Evolutionary conservation across 164 flowering plant genomes (phyloP), one percentile per base, ranked within the genome.

Genomic region (Nymphaea thermarum): DNA sequence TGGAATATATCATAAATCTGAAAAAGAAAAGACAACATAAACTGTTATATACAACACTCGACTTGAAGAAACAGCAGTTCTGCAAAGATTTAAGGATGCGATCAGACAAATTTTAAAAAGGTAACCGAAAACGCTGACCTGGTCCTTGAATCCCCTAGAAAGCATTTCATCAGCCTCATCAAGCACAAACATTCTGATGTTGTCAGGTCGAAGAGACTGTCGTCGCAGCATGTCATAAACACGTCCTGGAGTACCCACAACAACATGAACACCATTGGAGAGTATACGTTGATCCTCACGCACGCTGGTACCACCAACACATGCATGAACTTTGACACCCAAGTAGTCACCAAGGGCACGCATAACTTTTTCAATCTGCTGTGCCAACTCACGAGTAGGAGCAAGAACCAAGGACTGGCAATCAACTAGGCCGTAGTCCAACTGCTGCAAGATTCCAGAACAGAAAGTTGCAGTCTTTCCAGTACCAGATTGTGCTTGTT

Each of bases 391-490:
- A 36, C 91, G 72, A 42, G 91, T 87, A 15, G 89, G 91, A 6
- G 89, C 91, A 63, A 87, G 75, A 70, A 85, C 87, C 80, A 87
- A 78, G 2, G 84, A 81, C 66, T 87, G 91, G 73, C 91, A 86
- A 15, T 83, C 72, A 5, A 82, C 79, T 25, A 77, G 42, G 57
- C 68, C 70, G 72, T 81, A 87, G 73, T 87, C 86, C 41, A 87
- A 81, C 72, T 82, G 89, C 72, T 85, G 84, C 57, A 85, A 67
- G 43, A 87, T 71, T 5, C 87, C 87, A 45, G 91, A 82, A 71
- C 92, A 85, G 71, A 87, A 87, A 65, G 92, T 87, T 59, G 87
- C 87, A 0, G 92, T 85, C 70, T 87, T 87, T 25, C 89, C 86
- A 41, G 87, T 87, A 66, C 92, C 89, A 63, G 89, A 87, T 66